Conservation (phyloP, 2,329 filamentous ascomycete genomes). For the Huntiella bhutanensis region DNA sequence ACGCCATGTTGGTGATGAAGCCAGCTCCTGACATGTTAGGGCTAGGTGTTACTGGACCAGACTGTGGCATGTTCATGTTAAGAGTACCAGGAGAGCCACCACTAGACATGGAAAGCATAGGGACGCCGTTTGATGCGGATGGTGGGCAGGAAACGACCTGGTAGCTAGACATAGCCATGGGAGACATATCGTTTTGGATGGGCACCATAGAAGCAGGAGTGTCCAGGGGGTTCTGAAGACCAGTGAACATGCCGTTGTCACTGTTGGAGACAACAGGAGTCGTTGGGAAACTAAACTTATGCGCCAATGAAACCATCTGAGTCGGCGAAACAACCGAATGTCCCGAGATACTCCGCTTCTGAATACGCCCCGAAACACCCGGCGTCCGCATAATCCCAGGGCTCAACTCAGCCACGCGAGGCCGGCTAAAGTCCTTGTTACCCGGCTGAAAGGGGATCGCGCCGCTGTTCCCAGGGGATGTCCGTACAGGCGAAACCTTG, state of each 20-base stretch:
- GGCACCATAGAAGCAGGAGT: not conserved
- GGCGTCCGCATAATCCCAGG: not conserved
- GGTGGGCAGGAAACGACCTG: not conserved
- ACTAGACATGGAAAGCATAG: not conserved
- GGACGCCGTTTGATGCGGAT: not conserved
- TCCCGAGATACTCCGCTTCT: not conserved
- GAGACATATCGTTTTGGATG: not conserved
- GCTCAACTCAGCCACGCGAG: not conserved
- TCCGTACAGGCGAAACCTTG: not conserved
- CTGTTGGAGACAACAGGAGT: not conserved
- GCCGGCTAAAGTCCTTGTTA: not conserved
- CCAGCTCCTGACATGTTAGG: not conserved
- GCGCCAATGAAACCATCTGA: not conserved
- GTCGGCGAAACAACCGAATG: not conserved
- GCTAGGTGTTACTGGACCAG: conserved; percentile 1
- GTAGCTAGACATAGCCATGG: conserved; percentile 1
- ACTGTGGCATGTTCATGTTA: not conserved
- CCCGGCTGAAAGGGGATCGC: not conserved
- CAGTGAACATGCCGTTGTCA: not conserved
- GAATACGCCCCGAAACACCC: not conserved
- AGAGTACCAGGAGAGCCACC: not conserved
- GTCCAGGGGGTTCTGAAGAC: not conserved
- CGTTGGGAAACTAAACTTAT: not conserved
- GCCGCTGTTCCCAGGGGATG: not conserved
- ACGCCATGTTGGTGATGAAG: no score